A percentile compares a stretch with the other conserved stretches of the same genome.
These are phyloP conservation scores for Pichia sp. DNA, from an alignment of 1,139 yeast genomes.

Conservation along the genomic window DNA sequence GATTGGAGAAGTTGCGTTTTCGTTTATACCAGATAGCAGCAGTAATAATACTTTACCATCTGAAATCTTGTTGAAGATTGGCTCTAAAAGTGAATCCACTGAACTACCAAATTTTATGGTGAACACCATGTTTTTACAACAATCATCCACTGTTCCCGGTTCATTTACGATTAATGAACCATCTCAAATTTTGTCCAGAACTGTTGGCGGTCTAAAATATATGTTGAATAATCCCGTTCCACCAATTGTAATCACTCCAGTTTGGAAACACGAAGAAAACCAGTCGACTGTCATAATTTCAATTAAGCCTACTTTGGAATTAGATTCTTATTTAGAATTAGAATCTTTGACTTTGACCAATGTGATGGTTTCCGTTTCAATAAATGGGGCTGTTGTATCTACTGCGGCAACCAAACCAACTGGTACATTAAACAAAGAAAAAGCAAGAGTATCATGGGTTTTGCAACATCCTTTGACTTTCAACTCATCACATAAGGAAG, in stretches of 20 bases:
- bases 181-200: constrained; percentile 33
- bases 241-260: constrained; percentile 71
- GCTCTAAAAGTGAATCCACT: constrained; percentile 23
- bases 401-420: constrained; percentile 86
- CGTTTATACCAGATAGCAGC: constrained; percentile 34
- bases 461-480: constrained; percentile 40
- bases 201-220: constrained; percentile 71
- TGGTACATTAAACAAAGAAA: constrained; percentile 81
- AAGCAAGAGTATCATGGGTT: constrained; percentile 82
- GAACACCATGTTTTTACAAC: constrained; percentile 37
- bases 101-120: constrained; percentile 29
- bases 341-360: constrained; percentile 38
- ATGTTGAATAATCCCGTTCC: constrained; percentile 41
- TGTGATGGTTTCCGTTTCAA: constrained; percentile 59
- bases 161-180: constrained; percentile 29
- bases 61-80: constrained; percentile 20
- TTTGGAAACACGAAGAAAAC: constrained; percentile 80
- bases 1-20: constrained; percentile 75
- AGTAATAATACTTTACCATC: constrained; percentile 22
- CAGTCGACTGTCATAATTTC: constrained; percentile 82
- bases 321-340: constrained; percentile 29
- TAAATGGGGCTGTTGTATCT: constrained; percentile 36
- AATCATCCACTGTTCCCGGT: constrained; percentile 18
- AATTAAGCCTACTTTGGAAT: constrained; percentile 48
- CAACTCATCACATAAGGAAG: constrained; percentile 34